Evolutionary conservation across 2,329 filamentous ascomycete genomes (phyloP), one percentile per base, ranked within the genome.

Genomic region (Teratosphaeria destructans): DNA sequence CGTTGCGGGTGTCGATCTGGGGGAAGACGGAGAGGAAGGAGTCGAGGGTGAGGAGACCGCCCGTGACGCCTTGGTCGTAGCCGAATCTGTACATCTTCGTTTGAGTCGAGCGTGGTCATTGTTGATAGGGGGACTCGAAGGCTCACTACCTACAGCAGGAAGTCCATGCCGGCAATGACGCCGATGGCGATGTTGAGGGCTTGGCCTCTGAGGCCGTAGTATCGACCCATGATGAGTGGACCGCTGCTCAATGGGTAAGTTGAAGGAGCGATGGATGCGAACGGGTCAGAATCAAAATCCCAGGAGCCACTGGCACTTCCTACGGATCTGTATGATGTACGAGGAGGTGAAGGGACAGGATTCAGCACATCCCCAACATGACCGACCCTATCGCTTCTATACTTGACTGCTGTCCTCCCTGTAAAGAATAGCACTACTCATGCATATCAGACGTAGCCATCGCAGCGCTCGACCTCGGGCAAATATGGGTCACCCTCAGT

Each of bases 121-220:
- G 3, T 5, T 32, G 29, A 32, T 32, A n/a, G 29, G 29, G 29
- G 23, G 29, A 32, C 5, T 32, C 4, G 29, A 5, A 32, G 29
- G 2, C 29, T 32, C 5, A 7, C 29, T 5, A 32, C 19, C 12
- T 16, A 16, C 37, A 43, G 11, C 52, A 65, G 57, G 56, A 72
- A 71, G 61, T 77, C 76, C 61, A 76, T 69, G 52, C 76, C 76
- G 35, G 76, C 76, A 61, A 78, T 72, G 14, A 76, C 59, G 32
- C 74, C 74, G 63, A 78, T 76, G 54, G 75, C 75, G 34, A 76
- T 65, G 16, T 43, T 43, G 37, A 43, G 37, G 16, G 37, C 37
- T n/a, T 43, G 37, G 37, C 37, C 37, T 43, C 37, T 43, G 37
- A 43, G 37, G 37, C 37, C 37, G 16, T 43, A 43, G 37, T 43